Base-by-base conservation (phyloP, 192 early-diverging fungal genomes). In the Umbelopsis sp. region DNA sequence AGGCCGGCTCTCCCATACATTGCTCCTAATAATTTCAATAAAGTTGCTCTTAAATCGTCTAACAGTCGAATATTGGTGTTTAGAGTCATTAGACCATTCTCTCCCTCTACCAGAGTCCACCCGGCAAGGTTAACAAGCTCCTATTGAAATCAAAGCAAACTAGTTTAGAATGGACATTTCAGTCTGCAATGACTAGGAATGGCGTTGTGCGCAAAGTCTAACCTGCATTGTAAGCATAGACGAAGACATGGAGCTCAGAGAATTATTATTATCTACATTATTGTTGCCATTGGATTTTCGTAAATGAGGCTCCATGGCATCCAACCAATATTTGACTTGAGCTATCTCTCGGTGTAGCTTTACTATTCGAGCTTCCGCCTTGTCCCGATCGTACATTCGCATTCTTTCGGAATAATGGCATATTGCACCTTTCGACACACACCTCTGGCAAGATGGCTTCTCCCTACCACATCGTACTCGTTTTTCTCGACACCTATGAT, bases 391-490 rank as follows among this genome's bases (percentile, higher is more conserved):
- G 41, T 65, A 34, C 66, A 73, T 36, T 59, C 49, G 17, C 62
- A 67, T 54, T 51, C 32, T 50, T 54, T 49, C 56, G 29, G 56
- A 62, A 34, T 62, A 62, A n/a, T 20, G 56, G 17, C 56, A 62
- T 4, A 29, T 17, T 2, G 56, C 56, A 62, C 56, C 56, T 62
- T 62, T 62, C 2, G 56, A 12, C 45, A 41, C 36, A 68, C 72
- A 73, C 20, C 66, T 66, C 25, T 38, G 50, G 44, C 72, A 73
- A 12, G 38, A 25, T 24, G 72, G 72, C 29, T 73, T 73, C 6
- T 26, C 66, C 31, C 72, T 66, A 31, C 65, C 66, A 32, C 72
- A 73, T 14, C 72, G 49, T n/a, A 73, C 72, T 73, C 72, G 25
- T 14, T 59, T 49, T 49, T 72, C 71, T 20, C 71, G 71, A 45